A percentile compares a stretch with the other conserved stretches of the same genome.
Evolutionary conservation across 1,284 basidiomycete genomes (phyloP).

Genomic region (Clitocybe nebularis): DNA sequence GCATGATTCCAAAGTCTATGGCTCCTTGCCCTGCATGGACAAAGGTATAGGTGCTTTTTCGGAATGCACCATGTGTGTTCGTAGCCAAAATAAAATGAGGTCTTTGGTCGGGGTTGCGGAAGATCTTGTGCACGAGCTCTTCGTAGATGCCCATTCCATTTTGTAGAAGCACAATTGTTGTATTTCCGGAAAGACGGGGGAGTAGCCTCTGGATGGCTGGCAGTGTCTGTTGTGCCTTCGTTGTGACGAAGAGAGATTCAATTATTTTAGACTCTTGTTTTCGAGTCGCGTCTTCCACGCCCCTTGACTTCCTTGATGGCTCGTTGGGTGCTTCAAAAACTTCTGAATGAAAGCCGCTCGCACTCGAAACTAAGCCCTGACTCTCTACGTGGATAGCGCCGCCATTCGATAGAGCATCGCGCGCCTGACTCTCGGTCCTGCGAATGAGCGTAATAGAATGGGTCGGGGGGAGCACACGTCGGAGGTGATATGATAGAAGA

Average conservation of each 20-base stretch:
- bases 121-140: constrained; percentile 63
- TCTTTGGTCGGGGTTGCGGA: constrained; percentile 67
- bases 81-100: constrained; percentile 87
- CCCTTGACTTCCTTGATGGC: constrained; percentile 12
- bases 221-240: constrained; percentile 72
- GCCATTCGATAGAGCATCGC: constrained; percentile 25
- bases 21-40: constrained; percentile 76
- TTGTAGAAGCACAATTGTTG: constrained; percentile 87
- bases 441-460: constrained; percentile 69
- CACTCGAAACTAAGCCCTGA: constrained; percentile 38
- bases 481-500: constrained; percentile 76
- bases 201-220: constrained; percentile 57
- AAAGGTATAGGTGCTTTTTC: constrained; percentile 48
- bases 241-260: constrained; percentile 78
- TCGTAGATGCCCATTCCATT: constrained; percentile 94
- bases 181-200: constrained; percentile 60
- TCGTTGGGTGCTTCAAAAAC: constrained; percentile 34
- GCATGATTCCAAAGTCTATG: constrained; percentile 77
- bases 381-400: constrained; percentile 43
- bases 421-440: constrained; percentile 37
- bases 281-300: constrained; percentile 12
- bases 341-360: constrained; percentile 44
- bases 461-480: constrained; percentile 47
- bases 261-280: constrained; percentile 15
- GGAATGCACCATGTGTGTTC: constrained; percentile 78